These are phyloP conservation scores for Plantago coronopus DNA, from an alignment of 305 asterid genomes.

Conservation along the genomic window DNA sequence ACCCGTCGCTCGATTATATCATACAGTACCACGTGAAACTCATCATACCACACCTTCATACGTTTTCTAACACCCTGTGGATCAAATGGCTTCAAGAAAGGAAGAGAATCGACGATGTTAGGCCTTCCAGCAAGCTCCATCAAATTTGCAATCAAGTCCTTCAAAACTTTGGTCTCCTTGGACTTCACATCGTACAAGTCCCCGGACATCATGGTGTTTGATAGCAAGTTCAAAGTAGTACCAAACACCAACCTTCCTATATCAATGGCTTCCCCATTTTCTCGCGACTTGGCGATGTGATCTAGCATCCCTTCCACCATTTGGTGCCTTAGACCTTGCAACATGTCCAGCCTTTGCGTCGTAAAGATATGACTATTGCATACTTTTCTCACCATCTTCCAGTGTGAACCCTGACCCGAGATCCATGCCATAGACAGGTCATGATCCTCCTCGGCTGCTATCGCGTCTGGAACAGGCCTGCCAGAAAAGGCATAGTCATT, in stretches of 20 bases:
- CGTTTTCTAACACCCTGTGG: slow-evolving; percentile 15
- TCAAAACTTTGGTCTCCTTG: too few species aligned
- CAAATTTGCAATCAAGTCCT: slow-evolving; percentile 13
- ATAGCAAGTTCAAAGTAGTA: slow-evolving; percentile 23
- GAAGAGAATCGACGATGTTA: not conserved
- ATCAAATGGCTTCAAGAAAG: slow-evolving; percentile 1
- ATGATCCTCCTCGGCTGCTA: slow-evolving; percentile 19
- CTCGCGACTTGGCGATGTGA: slow-evolving; percentile 4
- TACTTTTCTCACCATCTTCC: slow-evolving; percentile 29
- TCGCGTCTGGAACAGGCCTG: slow-evolving; percentile 29
- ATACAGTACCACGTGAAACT: slow-evolving; percentile 16
- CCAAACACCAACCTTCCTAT: slow-evolving; percentile 26
- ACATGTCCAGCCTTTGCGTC: slow-evolving; percentile 18
- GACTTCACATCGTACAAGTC: slow-evolving; percentile 28
- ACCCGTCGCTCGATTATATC: slow-evolving; percentile 10
- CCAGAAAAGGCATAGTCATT: slow-evolving; percentile 29
- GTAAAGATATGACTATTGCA: slow-evolving; percentile 26
- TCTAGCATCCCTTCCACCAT: slow-evolving; percentile 22
- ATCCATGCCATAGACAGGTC: slow-evolving; percentile 30
- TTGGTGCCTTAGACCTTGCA: slow-evolving; percentile 18
- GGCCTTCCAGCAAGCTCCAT: slow-evolving; percentile 19
- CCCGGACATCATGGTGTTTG: slow-evolving; percentile 27
- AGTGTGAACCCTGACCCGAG: slow-evolving; percentile 21
- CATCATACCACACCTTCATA: slow-evolving; percentile 10
- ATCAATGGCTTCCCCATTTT: slow-evolving; percentile 4